These are phyloP conservation scores for Solidago caesia DNA, from an alignment of 129 eudicot species.

Conservation along the genomic window DNA sequence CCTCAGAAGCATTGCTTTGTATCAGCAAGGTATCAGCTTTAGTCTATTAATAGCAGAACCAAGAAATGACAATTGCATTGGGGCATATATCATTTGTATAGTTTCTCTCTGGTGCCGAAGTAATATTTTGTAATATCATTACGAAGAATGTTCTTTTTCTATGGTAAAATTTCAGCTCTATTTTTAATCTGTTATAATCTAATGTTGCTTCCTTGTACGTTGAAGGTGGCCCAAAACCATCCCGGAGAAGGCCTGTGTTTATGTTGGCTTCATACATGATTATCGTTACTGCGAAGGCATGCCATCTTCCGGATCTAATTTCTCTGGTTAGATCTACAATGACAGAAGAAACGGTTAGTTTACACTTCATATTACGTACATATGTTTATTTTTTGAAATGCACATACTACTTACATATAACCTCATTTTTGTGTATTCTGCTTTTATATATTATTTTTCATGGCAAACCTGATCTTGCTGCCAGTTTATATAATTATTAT, in stretches of 20 bases:
- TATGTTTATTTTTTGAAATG: too few relatives aligned
- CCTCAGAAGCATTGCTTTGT: conserved; percentile 57
- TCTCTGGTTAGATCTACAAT: conserved; percentile 56
- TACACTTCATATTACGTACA: background rate
- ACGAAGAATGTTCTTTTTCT: background rate
- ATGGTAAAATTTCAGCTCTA: background rate
- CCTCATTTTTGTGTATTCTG: conserved; percentile 10
- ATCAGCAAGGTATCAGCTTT: conserved; percentile 50
- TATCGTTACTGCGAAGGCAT: conserved; percentile 60
- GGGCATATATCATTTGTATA: background rate
- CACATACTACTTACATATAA: conserved; percentile 7
- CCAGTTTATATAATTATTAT: background rate
- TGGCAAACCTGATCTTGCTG: too few relatives aligned
- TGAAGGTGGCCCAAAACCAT: conserved; percentile 60
- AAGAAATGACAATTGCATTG: background rate
- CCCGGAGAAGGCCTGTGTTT: conserved; percentile 67
- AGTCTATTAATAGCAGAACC: background rate
- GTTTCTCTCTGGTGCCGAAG: background rate
- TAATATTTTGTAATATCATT: conserved; percentile 12
- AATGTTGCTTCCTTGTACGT: conserved; percentile 12
- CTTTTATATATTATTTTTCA: background rate
- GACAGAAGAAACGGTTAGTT: conserved; percentile 64
- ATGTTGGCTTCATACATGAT: conserved; percentile 75
- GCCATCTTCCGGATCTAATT: conserved; percentile 61
- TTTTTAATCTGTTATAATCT: conserved; percentile 7